phyloP scores from a whole-genome alignment of 1,139 yeast genomes.

The Zygoascus hellenicus region DNA sequence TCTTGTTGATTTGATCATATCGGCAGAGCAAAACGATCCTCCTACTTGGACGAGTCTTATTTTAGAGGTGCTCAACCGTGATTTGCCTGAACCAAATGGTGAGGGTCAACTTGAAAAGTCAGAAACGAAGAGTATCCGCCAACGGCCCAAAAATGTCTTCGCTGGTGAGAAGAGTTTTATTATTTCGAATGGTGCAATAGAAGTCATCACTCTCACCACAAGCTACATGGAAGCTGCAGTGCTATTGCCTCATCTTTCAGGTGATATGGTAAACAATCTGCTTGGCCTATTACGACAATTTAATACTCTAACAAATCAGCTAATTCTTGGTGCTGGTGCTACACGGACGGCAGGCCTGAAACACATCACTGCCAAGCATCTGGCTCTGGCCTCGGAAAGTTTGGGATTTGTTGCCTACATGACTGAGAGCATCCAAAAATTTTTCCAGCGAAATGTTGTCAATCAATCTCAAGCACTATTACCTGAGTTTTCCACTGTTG shows the following conservation, averaged over 20 bases:
- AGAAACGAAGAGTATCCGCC: slow-evolving; percentile 13
- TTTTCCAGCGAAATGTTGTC: slow-evolving; percentile 27
- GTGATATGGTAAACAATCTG: slow-evolving; percentile 35
- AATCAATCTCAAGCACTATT: slow-evolving; percentile 15
- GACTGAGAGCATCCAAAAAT: slow-evolving; percentile 34
- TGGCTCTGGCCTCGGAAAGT: slow-evolving; percentile 63
- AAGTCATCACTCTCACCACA: slow-evolving; percentile 38
- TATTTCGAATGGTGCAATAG: slow-evolving; percentile 34
- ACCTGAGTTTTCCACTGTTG: slow-evolving; percentile 40
- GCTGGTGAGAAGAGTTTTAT: slow-evolving; percentile 36
- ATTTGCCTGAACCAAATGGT: background rate
- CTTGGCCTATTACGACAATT: slow-evolving; percentile 48
- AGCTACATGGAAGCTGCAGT: slow-evolving; percentile 47
- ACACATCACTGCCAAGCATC: slow-evolving; percentile 69
- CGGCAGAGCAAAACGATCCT: slow-evolving; percentile 46
- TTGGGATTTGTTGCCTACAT: slow-evolving; percentile 40
- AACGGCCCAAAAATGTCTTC: slow-evolving; percentile 28
- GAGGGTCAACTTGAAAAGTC: slow-evolving; percentile 7
- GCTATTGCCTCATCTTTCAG: slow-evolving; percentile 46
- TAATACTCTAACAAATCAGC: slow-evolving; percentile 53
- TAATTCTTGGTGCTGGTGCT: slow-evolving; percentile 74
- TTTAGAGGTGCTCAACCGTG: slow-evolving; percentile 12
- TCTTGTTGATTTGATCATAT: slow-evolving; percentile 50
- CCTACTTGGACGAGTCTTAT: slow-evolving; percentile 41
- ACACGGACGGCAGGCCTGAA: slow-evolving; percentile 68